A percentile compares a stretch with the other conserved stretches of the same genome.
These are phyloP conservation scores for Diospyros lotus DNA, from an alignment of 148 eudicot species.

Conservation along the genomic window DNA sequence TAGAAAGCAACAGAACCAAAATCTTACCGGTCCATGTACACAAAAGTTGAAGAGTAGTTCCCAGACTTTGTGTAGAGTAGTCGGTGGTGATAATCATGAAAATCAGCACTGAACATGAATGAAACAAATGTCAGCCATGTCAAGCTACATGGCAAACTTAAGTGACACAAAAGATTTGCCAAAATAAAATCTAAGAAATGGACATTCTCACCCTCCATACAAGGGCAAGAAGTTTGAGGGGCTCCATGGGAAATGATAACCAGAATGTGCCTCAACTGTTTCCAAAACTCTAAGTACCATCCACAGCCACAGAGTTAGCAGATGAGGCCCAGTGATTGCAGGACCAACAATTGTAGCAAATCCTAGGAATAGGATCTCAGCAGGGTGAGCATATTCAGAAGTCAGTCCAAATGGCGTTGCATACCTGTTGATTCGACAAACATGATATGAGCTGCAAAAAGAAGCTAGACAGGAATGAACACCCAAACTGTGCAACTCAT, in stretches of 20 bases:
- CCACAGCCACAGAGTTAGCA: constrained; percentile 91
- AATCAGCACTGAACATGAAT: constrained; percentile 63
- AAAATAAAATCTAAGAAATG: background rate
- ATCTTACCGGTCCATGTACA: constrained; percentile 86
- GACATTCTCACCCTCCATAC: constrained; percentile 75
- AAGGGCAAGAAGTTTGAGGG: constrained; percentile 78
- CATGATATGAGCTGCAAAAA: constrained; percentile 3
- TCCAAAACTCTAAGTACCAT: constrained; percentile 93
- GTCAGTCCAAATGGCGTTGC: constrained; percentile 99
- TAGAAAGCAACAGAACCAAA: background rate
- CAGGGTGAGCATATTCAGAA: constrained; percentile 97
- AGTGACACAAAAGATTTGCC: background rate
- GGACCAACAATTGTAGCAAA: constrained; percentile 94
- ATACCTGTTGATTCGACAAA: constrained; percentile 44
- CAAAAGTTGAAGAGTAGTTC: constrained; percentile 92
- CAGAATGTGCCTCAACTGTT: constrained; percentile 96
- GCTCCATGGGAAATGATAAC: constrained; percentile 97
- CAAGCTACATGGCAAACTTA: background rate
- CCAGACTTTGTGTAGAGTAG: constrained; percentile 86
- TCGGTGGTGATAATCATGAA: constrained; percentile 96
- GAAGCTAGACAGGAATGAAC: constrained; percentile 4
- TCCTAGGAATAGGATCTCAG: constrained; percentile 92
- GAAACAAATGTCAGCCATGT: background rate
- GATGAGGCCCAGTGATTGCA: constrained; percentile 90
- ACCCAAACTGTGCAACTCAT: background rate